phyloP scores from a whole-genome alignment of 1,139 yeast species.

The Pichia sp. region DNA sequence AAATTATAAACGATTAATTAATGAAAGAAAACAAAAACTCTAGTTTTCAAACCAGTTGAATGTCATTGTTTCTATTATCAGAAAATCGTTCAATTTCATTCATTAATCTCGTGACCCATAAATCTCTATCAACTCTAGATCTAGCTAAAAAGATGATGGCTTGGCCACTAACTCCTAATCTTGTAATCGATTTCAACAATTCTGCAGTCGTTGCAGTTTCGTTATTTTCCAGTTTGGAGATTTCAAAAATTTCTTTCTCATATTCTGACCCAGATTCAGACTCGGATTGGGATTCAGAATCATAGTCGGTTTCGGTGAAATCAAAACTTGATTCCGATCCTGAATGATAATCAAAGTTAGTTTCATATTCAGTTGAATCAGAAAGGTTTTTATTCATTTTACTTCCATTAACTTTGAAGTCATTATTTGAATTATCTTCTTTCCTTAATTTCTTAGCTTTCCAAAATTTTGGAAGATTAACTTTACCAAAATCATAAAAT shows the following conservation, averaged over 20 bases:
- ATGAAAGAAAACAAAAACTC: background rate
- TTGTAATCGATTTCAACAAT: constrained; percentile 37
- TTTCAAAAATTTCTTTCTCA: background rate
- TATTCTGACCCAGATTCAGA: no score
- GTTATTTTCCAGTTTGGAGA: background rate
- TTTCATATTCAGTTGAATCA: constrained; percentile 3
- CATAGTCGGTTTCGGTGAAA: no score
- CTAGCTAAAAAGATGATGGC: constrained; percentile 73
- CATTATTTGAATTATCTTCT: no score
- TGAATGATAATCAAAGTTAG: background rate
- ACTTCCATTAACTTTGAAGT: no score
- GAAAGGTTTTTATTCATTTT: no score
- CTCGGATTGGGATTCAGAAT: no score
- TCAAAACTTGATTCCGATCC: no score
- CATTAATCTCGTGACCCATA: constrained; percentile 67
- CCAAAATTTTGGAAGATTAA: no score
- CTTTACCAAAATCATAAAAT: no score
- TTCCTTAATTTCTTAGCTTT: no score
- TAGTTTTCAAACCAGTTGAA: constrained; percentile 19
- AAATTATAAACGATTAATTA: background rate
- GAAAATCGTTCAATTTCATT: constrained; percentile 58
- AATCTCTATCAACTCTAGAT: constrained; percentile 75
- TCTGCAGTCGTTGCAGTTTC: background rate
- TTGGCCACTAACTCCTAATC: constrained; percentile 63
- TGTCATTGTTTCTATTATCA: constrained; percentile 19